Base-by-base conservation (phyloP, 164 flowering plant genomes). In the Aristolochia californica region DNA sequence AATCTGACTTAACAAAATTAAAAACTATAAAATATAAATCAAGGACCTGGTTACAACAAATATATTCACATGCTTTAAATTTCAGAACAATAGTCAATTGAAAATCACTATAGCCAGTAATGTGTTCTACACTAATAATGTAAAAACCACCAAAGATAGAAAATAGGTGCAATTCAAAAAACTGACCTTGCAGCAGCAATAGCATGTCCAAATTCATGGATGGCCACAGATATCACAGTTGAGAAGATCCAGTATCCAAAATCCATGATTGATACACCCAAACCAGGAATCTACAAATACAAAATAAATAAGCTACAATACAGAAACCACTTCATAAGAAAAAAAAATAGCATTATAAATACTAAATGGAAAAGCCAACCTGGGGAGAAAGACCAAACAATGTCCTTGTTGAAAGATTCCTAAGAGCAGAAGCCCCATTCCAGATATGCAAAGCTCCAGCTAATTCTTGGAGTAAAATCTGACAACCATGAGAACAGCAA, bases 171-270 rank as follows among this genome's bases (percentile, higher is more conserved):
- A 45, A 56, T 25, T 16, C 14, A 58, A 34, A 53, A 60, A 55
- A 53, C 58, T 44, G 68, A 88, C 97, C 97, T 80, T 27, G 98
- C 83, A 55, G 96, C 96, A 62, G 96, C 84, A 65, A 77, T 45
- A 64, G 95, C 90, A 78, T 88, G 98, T 45, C 96, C 98, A 64
- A 83, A 58, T 73, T 91, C 96, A 78, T 88, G 96, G 30, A 75
- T 68, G 24, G 72, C 34, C 11, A 91, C 82, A 56, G 95, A 78
- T 50, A 86, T 54, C 61, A 83, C 56, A 43, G 96, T 73, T 26
- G 91, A 81, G 58, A 83, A 27, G 40, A 77, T 44, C 56, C 88
- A 11, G 61, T 75, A 78, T 17, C 59, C 83, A 51, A 75, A 69
- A 73, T 76, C 87, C n/a, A 65, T 55, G 17, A 78, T 38, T 13